Evolutionary conservation across 2,329 filamentous ascomycete species (phyloP).

Genomic region (Alternaria sp.): DNA sequence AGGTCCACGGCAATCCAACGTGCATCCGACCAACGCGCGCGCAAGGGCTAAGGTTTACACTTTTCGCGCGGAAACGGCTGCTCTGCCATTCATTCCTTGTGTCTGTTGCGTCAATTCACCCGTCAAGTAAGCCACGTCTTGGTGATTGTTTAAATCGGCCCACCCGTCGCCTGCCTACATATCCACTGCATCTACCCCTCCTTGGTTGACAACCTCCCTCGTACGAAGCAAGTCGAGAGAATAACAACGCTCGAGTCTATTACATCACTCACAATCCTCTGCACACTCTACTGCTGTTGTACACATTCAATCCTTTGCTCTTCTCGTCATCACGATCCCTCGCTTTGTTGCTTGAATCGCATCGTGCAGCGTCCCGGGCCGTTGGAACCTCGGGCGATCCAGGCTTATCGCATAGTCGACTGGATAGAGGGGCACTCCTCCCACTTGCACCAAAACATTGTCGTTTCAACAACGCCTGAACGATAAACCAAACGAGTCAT

Average conservation of each 20-base stretch:
- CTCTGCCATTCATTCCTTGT: constrained; percentile 20
- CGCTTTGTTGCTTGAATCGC: constrained; percentile 14
- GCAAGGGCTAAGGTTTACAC: constrained; percentile 16
- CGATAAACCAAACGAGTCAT: constrained; percentile 15
- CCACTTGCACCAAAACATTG: constrained; percentile 12
- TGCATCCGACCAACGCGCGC: constrained; percentile 9
- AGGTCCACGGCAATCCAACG: constrained; percentile 37
- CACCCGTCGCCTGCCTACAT: constrained; percentile 38
- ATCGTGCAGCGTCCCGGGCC: constrained; percentile 27
- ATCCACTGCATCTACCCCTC: constrained; percentile 48
- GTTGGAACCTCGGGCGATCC: constrained; percentile 44
- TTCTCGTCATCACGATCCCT: neutral
- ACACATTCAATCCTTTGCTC: neutral
- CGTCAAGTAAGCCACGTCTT: constrained; percentile 36
- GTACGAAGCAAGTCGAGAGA: constrained; percentile 8
- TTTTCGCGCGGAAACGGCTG: constrained; percentile 24
- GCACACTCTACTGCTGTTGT: neutral
- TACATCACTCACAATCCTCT: constrained; percentile 11
- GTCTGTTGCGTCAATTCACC: constrained; percentile 27
- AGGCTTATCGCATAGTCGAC: constrained; percentile 43
- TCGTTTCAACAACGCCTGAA: constrained; percentile 18
- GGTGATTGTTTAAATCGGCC: constrained; percentile 38
- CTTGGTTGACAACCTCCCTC: constrained; percentile 33
- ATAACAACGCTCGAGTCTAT: constrained; percentile 17
- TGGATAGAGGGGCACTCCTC: constrained; percentile 33